A percentile compares a stretch with the other conserved stretches of the same genome.
These are phyloP conservation scores for Emydomyces testavorans DNA, from an alignment of 2,329 filamentous ascomycete genomes.

Conservation along the genomic window DNA sequence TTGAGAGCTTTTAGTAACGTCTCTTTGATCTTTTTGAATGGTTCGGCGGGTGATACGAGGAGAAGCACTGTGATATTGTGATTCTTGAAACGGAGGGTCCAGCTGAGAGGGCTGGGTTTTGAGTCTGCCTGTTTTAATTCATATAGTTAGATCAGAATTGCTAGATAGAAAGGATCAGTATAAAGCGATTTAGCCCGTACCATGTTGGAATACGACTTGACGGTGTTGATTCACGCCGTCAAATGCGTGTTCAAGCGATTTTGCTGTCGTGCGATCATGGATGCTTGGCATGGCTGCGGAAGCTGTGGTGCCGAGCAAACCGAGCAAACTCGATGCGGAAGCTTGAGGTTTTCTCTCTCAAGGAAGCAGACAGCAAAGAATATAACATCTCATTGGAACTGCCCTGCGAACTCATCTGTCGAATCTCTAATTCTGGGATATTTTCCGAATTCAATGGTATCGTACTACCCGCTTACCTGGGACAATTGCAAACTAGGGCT, in stretches of 20 bases:
- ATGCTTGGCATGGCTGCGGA: not conserved
- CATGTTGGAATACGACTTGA: not conserved
- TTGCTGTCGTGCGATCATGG: not conserved
- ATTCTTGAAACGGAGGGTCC: constrained; percentile 61
- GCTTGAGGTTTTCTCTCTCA: constrained; percentile 4
- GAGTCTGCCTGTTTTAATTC: not conserved
- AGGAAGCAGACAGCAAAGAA: not conserved
- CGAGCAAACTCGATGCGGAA: constrained; percentile 2
- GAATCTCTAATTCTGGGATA: not conserved
- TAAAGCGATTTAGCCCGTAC: not conserved
- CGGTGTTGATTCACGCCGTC: not conserved
- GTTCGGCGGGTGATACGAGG: constrained; percentile 48
- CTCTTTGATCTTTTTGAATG: constrained; percentile 47
- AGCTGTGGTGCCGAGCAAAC: constrained; percentile 1
- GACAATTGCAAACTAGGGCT: not conserved
- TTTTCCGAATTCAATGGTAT: not conserved
- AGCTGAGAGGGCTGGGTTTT: constrained; percentile 36
- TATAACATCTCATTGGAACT: no score
- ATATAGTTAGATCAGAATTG: not conserved
- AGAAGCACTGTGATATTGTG: constrained; percentile 60
- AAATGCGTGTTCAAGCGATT: no score
- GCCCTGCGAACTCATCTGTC: no score
- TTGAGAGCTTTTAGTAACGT: constrained; percentile 49
- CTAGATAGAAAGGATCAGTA: not conserved
- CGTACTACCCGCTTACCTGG: not conserved